Base-by-base conservation (phyloP, 345 rosid species). In the Toxicodendron radicans region DNA sequence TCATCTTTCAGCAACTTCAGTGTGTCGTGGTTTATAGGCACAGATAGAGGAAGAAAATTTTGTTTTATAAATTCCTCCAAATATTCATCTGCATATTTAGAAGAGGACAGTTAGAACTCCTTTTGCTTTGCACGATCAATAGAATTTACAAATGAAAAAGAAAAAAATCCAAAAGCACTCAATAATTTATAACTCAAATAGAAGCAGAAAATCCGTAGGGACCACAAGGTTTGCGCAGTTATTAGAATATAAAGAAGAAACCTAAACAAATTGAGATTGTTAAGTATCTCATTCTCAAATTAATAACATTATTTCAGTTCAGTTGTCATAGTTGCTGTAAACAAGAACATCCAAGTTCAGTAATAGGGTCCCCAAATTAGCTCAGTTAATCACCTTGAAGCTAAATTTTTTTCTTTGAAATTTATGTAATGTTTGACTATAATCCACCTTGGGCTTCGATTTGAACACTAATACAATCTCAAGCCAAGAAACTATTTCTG, bases 41-140 rank as follows among this genome's bases (percentile, higher is more conserved):
- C 91, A 75, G 78, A 66, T 18, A 79, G 78, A 76, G 99, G 99
- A 63, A 95, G 89, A 64, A 93, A 87, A 78, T 85, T 95, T 76
- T 93, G 99, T 72, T 80, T 93, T 79, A 93, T 76, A 59, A 89
- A 93, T n/a, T 90, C 93, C 79, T 89, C 97, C 80, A 90, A 32
- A 79, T 87, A 84, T 10, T 75, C 85, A 77, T 84, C 99, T 95
- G 96, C 88, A 83, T 67, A 71, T 17, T 78, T 41, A 11, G 70
- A 70, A 71, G 43, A 63, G 65, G 52, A 71, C 30, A 8, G 61
- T 60, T 58, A 77, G 64, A 64, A 66, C 1, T 49, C 24, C 76
- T 57, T 30, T 74, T 10, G 27, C 60, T 52, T 52, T 17, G 51
- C 23, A 30, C 62, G 48, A 41, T 3, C 17, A 5, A 35, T 1